Evolutionary conservation across 2,329 filamentous ascomycete genomes (phyloP).

Genomic region (Penicillium decumbens): DNA sequence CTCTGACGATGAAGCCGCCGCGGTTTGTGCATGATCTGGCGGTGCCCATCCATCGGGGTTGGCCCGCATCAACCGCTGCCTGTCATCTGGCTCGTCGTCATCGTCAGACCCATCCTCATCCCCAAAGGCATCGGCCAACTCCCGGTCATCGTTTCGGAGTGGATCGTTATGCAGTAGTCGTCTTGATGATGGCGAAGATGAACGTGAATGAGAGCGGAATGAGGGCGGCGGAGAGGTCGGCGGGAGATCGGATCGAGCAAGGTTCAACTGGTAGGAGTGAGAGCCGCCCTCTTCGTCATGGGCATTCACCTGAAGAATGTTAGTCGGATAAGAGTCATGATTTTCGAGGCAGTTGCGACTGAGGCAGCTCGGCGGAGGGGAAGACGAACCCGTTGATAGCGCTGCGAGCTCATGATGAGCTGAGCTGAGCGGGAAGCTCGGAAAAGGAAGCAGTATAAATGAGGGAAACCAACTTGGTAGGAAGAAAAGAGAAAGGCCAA

Average conservation of each 20-base stretch:
- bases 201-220: conserved; percentile 75
- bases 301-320: conserved; percentile 38
- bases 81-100: conserved; percentile 69
- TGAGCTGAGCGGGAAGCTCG: conserved; percentile 33
- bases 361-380: conserved; percentile 18
- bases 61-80: conserved; percentile 77
- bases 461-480: conserved; percentile 9
- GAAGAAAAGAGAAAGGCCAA: conserved; percentile 6
- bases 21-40: conserved; percentile 27
- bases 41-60: conserved; percentile 39
- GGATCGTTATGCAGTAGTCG: conserved; percentile 52
- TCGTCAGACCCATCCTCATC: conserved; percentile 68
- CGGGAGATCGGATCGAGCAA: conserved; percentile 26
- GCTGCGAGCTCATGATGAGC: conserved; percentile 48
- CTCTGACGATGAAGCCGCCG: conserved; percentile 28
- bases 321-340: conserved; percentile 12
- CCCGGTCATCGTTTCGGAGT: conserved; percentile 57
- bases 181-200: conserved; percentile 60
- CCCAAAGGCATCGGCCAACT: conserved; percentile 91
- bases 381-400: conserved; percentile 45
- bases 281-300: conserved; percentile 41
- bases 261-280: conserved; percentile 31
- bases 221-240: conserved; percentile 60
- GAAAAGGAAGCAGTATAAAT: conserved; percentile 19
- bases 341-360: conserved; percentile 1